Conservation (phyloP, 192 early-diverging fungal species). For the Chytriomyces sp. region DNA sequence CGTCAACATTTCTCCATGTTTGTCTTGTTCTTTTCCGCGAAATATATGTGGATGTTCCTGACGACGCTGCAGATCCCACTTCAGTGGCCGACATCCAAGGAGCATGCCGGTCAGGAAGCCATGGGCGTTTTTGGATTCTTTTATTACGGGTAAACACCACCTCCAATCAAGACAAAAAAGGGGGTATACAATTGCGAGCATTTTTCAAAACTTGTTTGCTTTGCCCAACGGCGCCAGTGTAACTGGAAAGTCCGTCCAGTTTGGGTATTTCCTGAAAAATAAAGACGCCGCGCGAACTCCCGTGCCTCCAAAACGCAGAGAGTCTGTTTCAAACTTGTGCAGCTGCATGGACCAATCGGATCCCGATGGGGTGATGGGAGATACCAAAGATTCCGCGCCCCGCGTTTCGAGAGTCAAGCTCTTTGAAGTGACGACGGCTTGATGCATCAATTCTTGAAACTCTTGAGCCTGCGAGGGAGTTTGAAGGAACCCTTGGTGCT, state of each 20-base stretch:
- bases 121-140: no score
- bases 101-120: no score
- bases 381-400: neutral
- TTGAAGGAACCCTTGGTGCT: neutral
- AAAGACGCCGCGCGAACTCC: neutral
- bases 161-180: neutral
- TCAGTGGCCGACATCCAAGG: no score
- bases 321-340: neutral
- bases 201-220: neutral
- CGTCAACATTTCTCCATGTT: no score
- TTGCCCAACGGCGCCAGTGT: neutral
- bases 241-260: constrained; percentile 12
- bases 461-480: neutral
- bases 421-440: no score
- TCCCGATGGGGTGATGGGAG: neutral
- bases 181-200: neutral
- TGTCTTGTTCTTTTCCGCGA: no score
- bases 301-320: neutral
- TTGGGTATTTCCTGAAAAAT: neutral
- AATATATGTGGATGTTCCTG: no score
- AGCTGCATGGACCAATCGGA: neutral
- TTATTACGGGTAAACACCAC: no score
- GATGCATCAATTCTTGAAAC: neutral
- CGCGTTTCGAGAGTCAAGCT: no score
- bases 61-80: no score